These are phyloP conservation scores for Balansia obtecta DNA, from an alignment of 2,329 filamentous ascomycete genomes.

Conservation along the genomic window DNA sequence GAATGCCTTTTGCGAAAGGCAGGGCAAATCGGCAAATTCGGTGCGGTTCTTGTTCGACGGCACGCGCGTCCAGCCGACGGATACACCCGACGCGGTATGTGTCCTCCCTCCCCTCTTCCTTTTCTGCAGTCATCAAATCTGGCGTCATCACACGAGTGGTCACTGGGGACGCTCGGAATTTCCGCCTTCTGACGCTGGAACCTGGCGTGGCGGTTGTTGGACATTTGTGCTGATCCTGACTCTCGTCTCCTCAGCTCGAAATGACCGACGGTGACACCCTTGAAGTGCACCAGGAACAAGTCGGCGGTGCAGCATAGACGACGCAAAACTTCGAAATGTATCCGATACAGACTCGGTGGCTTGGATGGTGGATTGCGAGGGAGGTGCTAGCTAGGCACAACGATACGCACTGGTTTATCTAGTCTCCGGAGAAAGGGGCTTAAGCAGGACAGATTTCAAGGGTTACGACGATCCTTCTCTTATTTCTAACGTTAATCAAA, in stretches of 20 bases:
- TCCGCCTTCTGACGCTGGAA: too few relatives aligned
- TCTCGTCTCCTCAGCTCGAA: slow-evolving; percentile 53
- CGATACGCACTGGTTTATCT: background rate
- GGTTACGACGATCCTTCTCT: background rate
- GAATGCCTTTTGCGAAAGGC: slow-evolving; percentile 93
- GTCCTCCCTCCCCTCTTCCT: slow-evolving; percentile 16
- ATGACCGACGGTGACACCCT: slow-evolving; percentile 95
- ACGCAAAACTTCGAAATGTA: background rate
- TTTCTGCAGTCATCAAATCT: background rate
- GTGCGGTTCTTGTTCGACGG: slow-evolving; percentile 96
- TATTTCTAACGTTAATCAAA: background rate
- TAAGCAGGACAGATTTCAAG: background rate
- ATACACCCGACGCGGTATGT: slow-evolving; percentile 84
- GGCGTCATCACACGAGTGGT: background rate
- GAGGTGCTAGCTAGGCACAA: slow-evolving; percentile 7
- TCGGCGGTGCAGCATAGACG: slow-evolving; percentile 50
- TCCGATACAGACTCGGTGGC: background rate
- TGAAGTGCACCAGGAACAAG: slow-evolving; percentile 96
- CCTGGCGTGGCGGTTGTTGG: background rate
- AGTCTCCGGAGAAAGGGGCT: background rate
- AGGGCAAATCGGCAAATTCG: slow-evolving; percentile 73
- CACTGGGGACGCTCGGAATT: too few relatives aligned
- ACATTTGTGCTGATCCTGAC: background rate
- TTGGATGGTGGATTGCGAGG: slow-evolving; percentile 2
- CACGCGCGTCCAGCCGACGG: slow-evolving; percentile 75